A percentile compares a stretch with the other conserved stretches of the same genome.
Conservation (phyloP, 2,329 filamentous ascomycete genomes). For the Dactylellina parvicollis region DNA sequence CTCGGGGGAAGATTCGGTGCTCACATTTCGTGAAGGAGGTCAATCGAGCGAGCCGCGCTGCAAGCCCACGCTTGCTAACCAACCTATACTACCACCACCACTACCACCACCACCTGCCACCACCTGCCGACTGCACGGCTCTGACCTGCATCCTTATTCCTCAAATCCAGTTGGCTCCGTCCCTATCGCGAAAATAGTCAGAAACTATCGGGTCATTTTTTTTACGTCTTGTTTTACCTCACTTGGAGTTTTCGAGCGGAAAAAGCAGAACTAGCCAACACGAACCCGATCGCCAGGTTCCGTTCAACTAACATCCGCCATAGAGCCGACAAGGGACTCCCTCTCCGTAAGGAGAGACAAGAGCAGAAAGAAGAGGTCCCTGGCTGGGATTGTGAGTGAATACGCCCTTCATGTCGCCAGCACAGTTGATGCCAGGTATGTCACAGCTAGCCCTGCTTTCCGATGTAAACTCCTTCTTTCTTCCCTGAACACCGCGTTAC, state of each 20-base stretch:
- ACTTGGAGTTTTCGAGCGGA: slow-evolving; percentile 4
- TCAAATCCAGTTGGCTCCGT: slow-evolving; percentile 18
- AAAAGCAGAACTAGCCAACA: slow-evolving; percentile 36
- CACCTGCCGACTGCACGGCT: slow-evolving; percentile 36
- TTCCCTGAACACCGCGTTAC: slow-evolving; percentile 40
- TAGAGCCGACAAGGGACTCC: slow-evolving; percentile 53
- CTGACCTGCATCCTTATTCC: slow-evolving; percentile 33
- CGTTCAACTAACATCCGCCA: slow-evolving; percentile 42
- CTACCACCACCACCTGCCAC: slow-evolving; percentile 17
- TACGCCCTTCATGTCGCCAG: slow-evolving; percentile 55
- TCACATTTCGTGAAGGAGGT: slow-evolving; percentile 27
- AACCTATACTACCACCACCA: slow-evolving; percentile 16
- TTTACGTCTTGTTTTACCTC: background rate
- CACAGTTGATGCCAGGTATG: slow-evolving; percentile 54
- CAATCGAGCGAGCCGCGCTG: slow-evolving; percentile 43
- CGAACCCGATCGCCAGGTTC: slow-evolving; percentile 40
- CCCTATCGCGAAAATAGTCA: slow-evolving; percentile 7
- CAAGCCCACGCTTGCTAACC: slow-evolving; percentile 40
- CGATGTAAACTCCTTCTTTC: slow-evolving; percentile 27
- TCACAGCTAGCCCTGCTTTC: slow-evolving; percentile 35
- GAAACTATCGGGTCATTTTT: slow-evolving; percentile 23
- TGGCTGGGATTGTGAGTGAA: slow-evolving; percentile 53
- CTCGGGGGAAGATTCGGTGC: slow-evolving; percentile 47
- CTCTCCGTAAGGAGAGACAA: slow-evolving; percentile 55
- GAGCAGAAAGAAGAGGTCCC: slow-evolving; percentile 53